These are phyloP conservation scores for Cynara cardunculus DNA, from an alignment of 129 eudicot species.

Conservation along the genomic window DNA sequence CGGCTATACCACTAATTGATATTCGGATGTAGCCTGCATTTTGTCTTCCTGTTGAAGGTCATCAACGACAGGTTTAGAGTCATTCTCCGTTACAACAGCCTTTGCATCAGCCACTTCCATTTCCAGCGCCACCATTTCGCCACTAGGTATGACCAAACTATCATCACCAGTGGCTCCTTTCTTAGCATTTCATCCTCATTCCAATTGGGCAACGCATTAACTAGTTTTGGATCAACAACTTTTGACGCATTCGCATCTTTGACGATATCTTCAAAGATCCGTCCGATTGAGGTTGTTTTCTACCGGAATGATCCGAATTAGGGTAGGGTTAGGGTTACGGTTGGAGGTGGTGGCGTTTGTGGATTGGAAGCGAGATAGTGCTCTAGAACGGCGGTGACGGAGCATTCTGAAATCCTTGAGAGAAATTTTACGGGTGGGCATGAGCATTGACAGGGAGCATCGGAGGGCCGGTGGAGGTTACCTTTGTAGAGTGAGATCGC, in stretches of 20 bases:
- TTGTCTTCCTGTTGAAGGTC: constrained; percentile 8
- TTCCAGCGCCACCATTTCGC: not conserved
- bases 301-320: not conserved
- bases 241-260: not conserved
- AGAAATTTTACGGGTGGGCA: constrained; percentile 56
- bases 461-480: constrained; percentile 67
- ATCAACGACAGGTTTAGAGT: constrained; percentile 3
- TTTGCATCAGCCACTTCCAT: constrained; percentile 13
- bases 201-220: constrained; percentile 9
- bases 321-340: constrained; percentile 26
- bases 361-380: constrained; percentile 69
- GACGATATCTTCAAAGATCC: not conserved
- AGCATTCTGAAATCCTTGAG: constrained; percentile 59
- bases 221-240: constrained; percentile 8
- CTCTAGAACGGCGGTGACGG: constrained; percentile 63
- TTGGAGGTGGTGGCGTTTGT: constrained; percentile 34
- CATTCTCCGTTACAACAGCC: constrained; percentile 6
- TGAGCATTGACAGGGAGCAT: constrained; percentile 60
- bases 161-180: constrained; percentile 8
- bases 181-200: constrained; percentile 18
- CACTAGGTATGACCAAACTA: constrained; percentile 21
- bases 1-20: constrained; percentile 20
- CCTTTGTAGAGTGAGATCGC: constrained; percentile 26
- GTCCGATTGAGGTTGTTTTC: not conserved
- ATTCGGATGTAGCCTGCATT: not conserved